Evolutionary conservation across 2,329 filamentous ascomycete species (phyloP).

Genomic region (Monilinia polystroma): DNA sequence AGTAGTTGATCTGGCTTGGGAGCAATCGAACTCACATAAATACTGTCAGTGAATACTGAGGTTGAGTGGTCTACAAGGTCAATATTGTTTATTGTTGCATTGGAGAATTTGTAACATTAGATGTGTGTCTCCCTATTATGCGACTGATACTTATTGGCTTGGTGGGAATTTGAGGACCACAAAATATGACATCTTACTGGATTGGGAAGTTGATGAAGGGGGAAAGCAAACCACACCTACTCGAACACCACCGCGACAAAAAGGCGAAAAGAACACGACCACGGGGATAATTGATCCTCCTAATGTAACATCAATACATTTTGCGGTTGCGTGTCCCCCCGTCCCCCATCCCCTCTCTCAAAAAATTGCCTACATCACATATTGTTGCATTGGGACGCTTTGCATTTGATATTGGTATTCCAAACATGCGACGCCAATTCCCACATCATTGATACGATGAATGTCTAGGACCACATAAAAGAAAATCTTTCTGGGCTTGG

Average conservation of each 20-base stretch:
- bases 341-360: no score
- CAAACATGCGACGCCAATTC: neutral
- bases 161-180: neutral
- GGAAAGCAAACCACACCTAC: neutral
- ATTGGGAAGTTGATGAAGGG: neutral
- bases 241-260: neutral
- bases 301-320: neutral
- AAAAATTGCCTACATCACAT: no score
- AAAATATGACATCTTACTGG: neutral
- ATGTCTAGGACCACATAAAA: neutral
- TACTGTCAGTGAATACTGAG: neutral
- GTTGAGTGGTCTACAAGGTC: neutral
- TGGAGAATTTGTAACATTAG: neutral
- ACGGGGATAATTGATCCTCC: neutral
- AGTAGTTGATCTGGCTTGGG: neutral
- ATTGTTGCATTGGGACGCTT: neutral
- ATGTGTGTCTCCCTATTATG: neutral
- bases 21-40: neutral
- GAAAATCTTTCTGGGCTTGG: neutral
- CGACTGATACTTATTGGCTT: neutral
- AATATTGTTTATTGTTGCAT: constrained; percentile 3
- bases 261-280: neutral
- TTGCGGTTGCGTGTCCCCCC: neutral
- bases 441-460: no score
- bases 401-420: neutral